Percentiles rank a stretch among this genome's conserved stretches.
Conservation (phyloP, 805 yeast genomes). For the Candida succiphila region DNA sequence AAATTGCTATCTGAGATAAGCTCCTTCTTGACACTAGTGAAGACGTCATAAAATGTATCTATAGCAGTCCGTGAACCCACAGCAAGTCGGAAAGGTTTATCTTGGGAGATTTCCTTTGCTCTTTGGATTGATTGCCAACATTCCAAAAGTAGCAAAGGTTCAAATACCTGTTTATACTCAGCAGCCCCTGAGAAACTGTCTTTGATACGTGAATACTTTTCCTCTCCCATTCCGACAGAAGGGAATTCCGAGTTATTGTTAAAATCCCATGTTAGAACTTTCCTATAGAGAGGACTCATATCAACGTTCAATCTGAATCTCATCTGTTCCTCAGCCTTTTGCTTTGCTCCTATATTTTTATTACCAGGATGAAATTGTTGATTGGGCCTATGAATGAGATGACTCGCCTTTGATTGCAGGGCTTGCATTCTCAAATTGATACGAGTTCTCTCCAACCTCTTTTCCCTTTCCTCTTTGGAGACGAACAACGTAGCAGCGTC, state of each 20-base stretch:
- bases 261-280: slow-evolving; percentile 72
- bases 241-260: slow-evolving; percentile 48
- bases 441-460: slow-evolving; percentile 16
- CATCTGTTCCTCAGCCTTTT: slow-evolving; percentile 66
- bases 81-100: slow-evolving; percentile 52
- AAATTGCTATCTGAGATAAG: slow-evolving; percentile 42
- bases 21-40: slow-evolving; percentile 53
- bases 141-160: slow-evolving; percentile 77
- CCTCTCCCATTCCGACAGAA: slow-evolving; percentile 29
- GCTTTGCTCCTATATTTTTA: slow-evolving; percentile 27
- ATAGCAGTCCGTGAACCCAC: slow-evolving; percentile 77
- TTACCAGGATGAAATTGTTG: not conserved
- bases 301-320: slow-evolving; percentile 71
- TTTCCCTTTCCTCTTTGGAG: slow-evolving; percentile 30
- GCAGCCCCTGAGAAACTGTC: slow-evolving; percentile 44
- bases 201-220: slow-evolving; percentile 35
- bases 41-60: slow-evolving; percentile 82
- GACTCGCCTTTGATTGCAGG: not conserved
- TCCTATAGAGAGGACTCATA: slow-evolving; percentile 61
- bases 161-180: slow-evolving; percentile 63
- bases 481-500: slow-evolving; percentile 24
- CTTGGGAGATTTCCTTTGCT: slow-evolving; percentile 51
- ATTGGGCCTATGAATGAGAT: too few relatives aligned
- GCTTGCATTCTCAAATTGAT: slow-evolving; percentile 13
- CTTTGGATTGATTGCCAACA: slow-evolving; percentile 88